phyloP scores from a whole-genome alignment of 129 eudicot species.

The Oenanthe sinensis region DNA sequence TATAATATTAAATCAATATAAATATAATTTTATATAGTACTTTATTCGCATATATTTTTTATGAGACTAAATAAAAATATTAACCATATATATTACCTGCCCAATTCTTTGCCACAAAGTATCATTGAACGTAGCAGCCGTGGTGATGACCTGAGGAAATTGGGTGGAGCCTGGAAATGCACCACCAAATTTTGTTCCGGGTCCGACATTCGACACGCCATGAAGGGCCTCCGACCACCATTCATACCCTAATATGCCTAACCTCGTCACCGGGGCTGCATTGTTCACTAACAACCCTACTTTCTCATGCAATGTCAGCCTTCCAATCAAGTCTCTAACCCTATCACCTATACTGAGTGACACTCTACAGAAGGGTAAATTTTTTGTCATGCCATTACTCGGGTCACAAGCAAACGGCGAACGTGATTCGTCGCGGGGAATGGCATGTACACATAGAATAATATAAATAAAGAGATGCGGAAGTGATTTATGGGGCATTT shows the following conservation, averaged over 20 bases:
- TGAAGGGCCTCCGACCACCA: constrained; percentile 99
- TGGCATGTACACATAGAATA: constrained; percentile 4
- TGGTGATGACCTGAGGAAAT: constrained; percentile 89
- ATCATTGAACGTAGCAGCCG: constrained; percentile 72
- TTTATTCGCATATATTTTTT: no score
- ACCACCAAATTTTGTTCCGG: constrained; percentile 74
- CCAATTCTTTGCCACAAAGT: constrained; percentile 88
- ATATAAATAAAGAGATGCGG: constrained; percentile 15
- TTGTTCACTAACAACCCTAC: constrained; percentile 61
- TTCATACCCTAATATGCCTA: constrained; percentile 77
- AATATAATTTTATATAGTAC: no score
- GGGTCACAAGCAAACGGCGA: constrained; percentile 85
- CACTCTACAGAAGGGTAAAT: constrained; percentile 50
- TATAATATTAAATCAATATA: no score
- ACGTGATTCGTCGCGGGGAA: constrained; percentile 30
- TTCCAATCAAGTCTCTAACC: constrained; percentile 63
- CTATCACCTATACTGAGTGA: constrained; percentile 41
- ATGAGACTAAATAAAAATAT: neutral
- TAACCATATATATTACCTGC: constrained; percentile 29
- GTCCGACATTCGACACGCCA: constrained; percentile 87
- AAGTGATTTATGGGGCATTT: neutral
- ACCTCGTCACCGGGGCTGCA: constrained; percentile 64
- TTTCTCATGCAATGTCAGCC: constrained; percentile 72
- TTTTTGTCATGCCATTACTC: constrained; percentile 28
- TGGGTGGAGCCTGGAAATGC: constrained; percentile 77